Percentiles rank a stretch among this genome's conserved stretches.
phyloP scores from a whole-genome alignment of 2,329 filamentous ascomycete genomes.

The Aspergillus amoenus region DNA sequence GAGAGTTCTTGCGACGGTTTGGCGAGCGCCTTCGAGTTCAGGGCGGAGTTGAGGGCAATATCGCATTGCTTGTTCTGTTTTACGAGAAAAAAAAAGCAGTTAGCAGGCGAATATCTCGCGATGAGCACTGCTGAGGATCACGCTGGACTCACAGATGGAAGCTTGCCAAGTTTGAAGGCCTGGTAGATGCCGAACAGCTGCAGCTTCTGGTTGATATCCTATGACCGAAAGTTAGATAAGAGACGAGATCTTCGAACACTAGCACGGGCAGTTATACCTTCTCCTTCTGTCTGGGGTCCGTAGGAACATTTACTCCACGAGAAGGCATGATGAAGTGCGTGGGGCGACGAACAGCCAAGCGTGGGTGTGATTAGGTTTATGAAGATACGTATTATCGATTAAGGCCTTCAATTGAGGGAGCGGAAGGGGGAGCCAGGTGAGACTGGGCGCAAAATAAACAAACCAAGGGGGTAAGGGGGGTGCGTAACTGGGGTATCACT shows the following conservation, averaged over 20 bases:
- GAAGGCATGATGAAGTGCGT: conserved; percentile 28
- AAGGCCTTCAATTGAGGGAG: conserved; percentile 11
- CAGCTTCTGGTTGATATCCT: conserved; percentile 86
- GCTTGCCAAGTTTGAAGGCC: conserved; percentile 85
- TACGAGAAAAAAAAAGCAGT: neutral
- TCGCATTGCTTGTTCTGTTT: conserved; percentile 89
- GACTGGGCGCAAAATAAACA: conserved; percentile 6
- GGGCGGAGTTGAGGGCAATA: conserved; percentile 84
- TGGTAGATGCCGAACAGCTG: conserved; percentile 88
- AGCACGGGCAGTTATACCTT: conserved; percentile 38
- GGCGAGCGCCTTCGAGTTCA: conserved; percentile 68
- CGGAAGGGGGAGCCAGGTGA: neutral
- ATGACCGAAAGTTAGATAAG: neutral
- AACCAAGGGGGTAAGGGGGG: conserved; percentile 12
- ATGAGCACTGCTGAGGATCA: neutral
- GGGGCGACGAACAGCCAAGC: conserved; percentile 2
- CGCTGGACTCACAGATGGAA: conserved; percentile 75
- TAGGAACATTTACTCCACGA: conserved; percentile 67
- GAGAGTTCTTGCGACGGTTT: conserved; percentile 77
- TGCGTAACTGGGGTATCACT: conserved; percentile 23
- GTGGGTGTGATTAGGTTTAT: conserved; percentile 1
- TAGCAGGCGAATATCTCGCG: neutral
- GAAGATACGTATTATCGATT: neutral
- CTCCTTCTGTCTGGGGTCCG: conserved; percentile 74
- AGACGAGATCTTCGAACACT: conserved; percentile 15